Conservation (phyloP, 2,329 filamentous ascomycete species). For the Ophioceras dolichostomum region DNA sequence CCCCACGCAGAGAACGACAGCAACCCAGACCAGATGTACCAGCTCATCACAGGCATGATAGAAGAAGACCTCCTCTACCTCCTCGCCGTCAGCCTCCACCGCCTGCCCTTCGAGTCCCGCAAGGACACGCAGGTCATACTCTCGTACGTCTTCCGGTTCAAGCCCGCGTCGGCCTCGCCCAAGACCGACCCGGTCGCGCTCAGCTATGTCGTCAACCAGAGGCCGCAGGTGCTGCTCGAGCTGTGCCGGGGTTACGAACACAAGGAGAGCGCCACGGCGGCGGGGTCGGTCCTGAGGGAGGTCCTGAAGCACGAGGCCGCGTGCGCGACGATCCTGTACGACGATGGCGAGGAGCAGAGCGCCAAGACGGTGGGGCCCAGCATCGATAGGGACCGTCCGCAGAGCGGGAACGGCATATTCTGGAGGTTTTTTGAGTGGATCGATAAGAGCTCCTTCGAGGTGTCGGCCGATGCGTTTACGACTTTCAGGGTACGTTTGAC, state of each 20-base stretch:
- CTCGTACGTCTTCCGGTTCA: constrained; percentile 87
- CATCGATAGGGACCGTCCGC: constrained; percentile 63
- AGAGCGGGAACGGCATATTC: constrained; percentile 76
- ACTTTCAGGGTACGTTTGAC: constrained; percentile 72
- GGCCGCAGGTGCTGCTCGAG: constrained; percentile 77
- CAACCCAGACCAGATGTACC: constrained; percentile 75
- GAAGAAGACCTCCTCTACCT: constrained; percentile 78
- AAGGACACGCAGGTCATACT: constrained; percentile 96
- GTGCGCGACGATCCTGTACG: constrained; percentile 82
- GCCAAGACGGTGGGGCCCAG: constrained; percentile 65
- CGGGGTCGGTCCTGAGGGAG: constrained; percentile 80
- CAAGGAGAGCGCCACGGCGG: constrained; percentile 83
- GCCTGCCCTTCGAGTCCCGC: constrained; percentile 86
- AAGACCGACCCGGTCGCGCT: constrained; percentile 72
- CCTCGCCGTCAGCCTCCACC: constrained; percentile 70
- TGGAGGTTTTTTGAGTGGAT: constrained; percentile 98
- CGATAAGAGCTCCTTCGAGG: constrained; percentile 90
- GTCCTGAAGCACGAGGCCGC: constrained; percentile 83
- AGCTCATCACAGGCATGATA: constrained; percentile 73
- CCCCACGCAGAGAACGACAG: constrained; percentile 60
- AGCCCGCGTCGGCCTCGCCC: constrained; percentile 52
- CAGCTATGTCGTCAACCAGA: constrained; percentile 75
- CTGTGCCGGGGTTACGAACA: constrained; percentile 83
- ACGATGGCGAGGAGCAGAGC: constrained; percentile 66
- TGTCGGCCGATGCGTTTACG: constrained; percentile 93